Evolutionary conservation across 805 yeast species (phyloP), one percentile per base, ranked within the genome.

Genomic region (Schwanniomyces vanrijiae): DNA sequence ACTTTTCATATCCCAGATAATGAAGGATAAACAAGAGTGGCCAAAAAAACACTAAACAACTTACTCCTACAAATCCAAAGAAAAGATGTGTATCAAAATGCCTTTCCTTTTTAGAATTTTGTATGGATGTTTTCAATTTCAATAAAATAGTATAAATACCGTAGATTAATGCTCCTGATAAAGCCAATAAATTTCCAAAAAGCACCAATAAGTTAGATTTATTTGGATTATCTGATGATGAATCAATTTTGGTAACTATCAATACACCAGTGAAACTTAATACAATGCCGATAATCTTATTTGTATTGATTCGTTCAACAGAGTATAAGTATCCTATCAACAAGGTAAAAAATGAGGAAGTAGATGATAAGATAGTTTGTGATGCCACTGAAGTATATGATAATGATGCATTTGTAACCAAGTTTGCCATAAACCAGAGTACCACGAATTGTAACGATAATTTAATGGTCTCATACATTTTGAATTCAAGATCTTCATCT

Each of bases 61-160:
- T 87, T 4, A 92, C 69, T 1, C 99, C 99, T 20, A 94, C 98
- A 66, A 88, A 91, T 0, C 98, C 99, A 62, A 94, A 91, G 59
- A 94, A 94, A 29, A 91, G 73, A 62, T 84, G 87, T 74, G 95
- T 89, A 62, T 94, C 86, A 38, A 94, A 75, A 43, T 86, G 71
- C 13, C 86, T 75, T 61, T 92, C 97, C 47, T 82, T 83, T 40
- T 79, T 77, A 4, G 73, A 59, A 49, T 61, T 58, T 14, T 59
- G 63, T 37, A 65, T 59, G 16, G 65, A 55, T 18, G 91, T 88
- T 56, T 78, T 81, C 55, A 78, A 73, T 61, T 92, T 92, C 45
- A 94, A 71, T 38, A 94, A 64, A 5, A 95, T 89, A 21, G 97
- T 89, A 69, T 94, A 94, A 7, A 90, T 69, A 37, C 98, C 98